Evolutionary conservation across 1,284 basidiomycete genomes (phyloP).

Genomic region (Inonotus obliquus): DNA sequence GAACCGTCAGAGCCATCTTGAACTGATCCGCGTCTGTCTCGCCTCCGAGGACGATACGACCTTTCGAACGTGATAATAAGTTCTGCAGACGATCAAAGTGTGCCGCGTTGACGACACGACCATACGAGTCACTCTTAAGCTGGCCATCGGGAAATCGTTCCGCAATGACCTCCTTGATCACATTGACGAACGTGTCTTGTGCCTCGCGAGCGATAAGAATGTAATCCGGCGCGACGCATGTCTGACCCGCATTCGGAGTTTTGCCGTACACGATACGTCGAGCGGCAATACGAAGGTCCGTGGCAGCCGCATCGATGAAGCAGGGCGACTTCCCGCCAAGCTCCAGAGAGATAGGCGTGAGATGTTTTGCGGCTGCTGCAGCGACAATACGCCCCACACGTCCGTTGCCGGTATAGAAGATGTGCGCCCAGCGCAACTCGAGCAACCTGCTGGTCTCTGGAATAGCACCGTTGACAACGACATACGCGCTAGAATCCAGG

Average conservation of each 20-base stretch:
- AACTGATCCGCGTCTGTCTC: conserved; percentile 31
- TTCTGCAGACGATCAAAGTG: conserved; percentile 38
- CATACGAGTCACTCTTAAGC: conserved; percentile 28
- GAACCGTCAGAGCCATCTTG: conserved; percentile 29
- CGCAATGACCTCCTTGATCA: conserved; percentile 30
- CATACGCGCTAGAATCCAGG: conserved; percentile 34
- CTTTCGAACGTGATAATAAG: conserved; percentile 37
- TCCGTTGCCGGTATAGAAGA: conserved; percentile 36
- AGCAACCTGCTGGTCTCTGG: conserved; percentile 35
- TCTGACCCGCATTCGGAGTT: conserved; percentile 38
- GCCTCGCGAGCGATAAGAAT: conserved; percentile 37
- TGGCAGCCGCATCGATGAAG: conserved; percentile 38
- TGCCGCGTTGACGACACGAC: conserved; percentile 34
- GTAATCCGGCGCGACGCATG: conserved; percentile 50
- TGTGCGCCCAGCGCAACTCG: conserved; percentile 13
- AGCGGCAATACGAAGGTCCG: conserved; percentile 27
- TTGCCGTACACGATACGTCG: conserved; percentile 45
- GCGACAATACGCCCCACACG: conserved; percentile 64
- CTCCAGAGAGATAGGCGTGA: conserved; percentile 67
- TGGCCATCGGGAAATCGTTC: conserved; percentile 29
- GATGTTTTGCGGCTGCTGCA: conserved; percentile 62
- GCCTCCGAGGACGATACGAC: conserved; percentile 41
- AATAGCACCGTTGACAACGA: conserved; percentile 43
- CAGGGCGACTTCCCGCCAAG: conserved; percentile 55
- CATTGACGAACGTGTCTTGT: conserved; percentile 37